phyloP scores from a whole-genome alignment of 805 yeast species.

The Candida piceae region DNA sequence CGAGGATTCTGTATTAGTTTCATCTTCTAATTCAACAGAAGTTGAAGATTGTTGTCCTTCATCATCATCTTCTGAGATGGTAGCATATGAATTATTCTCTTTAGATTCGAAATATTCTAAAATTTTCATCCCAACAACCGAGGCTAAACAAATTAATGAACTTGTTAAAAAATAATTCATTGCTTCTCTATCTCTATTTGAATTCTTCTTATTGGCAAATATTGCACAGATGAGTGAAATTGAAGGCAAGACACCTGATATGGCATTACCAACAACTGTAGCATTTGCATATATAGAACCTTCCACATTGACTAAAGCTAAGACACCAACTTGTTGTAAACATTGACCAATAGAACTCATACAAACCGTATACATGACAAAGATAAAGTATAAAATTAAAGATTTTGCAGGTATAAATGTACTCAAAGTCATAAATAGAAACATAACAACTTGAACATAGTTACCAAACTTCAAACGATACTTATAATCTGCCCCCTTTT shows the following conservation, averaged over 20 bases:
- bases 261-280: conserved; percentile 90
- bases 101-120: conserved; percentile 17
- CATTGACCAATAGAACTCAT: conserved; percentile 73
- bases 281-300: conserved; percentile 82
- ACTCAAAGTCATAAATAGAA: conserved; percentile 52
- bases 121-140: conserved; percentile 16
- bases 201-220: conserved; percentile 15
- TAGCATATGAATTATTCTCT: neutral
- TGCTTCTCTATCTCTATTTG: conserved; percentile 25
- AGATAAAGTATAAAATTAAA: conserved; percentile 40
- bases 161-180: conserved; percentile 35
- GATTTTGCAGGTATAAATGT: conserved; percentile 31
- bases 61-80: neutral
- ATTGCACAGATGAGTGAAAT: conserved; percentile 57
- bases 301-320: conserved; percentile 77
- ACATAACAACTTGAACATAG: conserved; percentile 49
- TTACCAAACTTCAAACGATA: conserved; percentile 59
- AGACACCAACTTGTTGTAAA: conserved; percentile 80
- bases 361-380: conserved; percentile 59
- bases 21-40: conserved; percentile 7
- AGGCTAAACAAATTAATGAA: conserved; percentile 14
- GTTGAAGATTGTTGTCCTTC: neutral
- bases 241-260: conserved; percentile 91
- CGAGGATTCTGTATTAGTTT: neutral
- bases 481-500: conserved; percentile 53